Evolutionary conservation across 441 rosid genomes (phyloP), one percentile per base, ranked within the genome.

Genomic region (Arabidopsis lyrata): DNA sequence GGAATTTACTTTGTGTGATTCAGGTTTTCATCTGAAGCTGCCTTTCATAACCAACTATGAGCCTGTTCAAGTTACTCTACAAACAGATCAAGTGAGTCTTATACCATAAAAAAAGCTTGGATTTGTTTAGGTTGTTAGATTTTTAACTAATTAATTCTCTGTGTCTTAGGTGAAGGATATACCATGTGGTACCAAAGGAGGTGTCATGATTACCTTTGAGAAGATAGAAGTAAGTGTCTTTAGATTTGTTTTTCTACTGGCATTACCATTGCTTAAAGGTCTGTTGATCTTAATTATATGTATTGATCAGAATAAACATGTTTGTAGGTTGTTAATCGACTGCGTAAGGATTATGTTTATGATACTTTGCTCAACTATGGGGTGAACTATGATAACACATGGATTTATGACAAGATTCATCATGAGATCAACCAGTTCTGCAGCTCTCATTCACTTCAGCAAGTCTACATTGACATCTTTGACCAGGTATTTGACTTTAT

Each of bases 361-460:
- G 96, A 91, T 11, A 93, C 96, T 22, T 73, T 93, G 82, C 83
- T 85, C 48, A 89, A 91, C 78, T 93, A 93, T 68, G 98, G 96
- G 10, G 92, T 93, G 72, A 72, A 87, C 24, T 93, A 93, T 52
- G 98, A 93, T 72, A 76, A 91, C 83, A 93, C 96, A 6, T 93
- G 98, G 98, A 90, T 93, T 61, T 93, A 93, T 68, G 96, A 93
- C 88, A 93, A 91, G 89, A 93, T 93, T 75, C 98, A 91, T 69
- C 98, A 93, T 76, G 97, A 93, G 85, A 93, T 93, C 85, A 93
- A 93, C 81, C 97, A 93, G 85, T 93, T 93, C 81, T 91, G 98
- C 82, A 91, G 96, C 84, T 90, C 96, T 15, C 96, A 93, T 75
- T 47, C 86, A 22, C 97, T 93, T 72, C 97, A 93, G 77, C 98